Evolutionary conservation across 1,284 basidiomycete species (phyloP), one percentile per base, ranked within the genome.

Genomic region (Kalmanozyma brasiliensis): DNA sequence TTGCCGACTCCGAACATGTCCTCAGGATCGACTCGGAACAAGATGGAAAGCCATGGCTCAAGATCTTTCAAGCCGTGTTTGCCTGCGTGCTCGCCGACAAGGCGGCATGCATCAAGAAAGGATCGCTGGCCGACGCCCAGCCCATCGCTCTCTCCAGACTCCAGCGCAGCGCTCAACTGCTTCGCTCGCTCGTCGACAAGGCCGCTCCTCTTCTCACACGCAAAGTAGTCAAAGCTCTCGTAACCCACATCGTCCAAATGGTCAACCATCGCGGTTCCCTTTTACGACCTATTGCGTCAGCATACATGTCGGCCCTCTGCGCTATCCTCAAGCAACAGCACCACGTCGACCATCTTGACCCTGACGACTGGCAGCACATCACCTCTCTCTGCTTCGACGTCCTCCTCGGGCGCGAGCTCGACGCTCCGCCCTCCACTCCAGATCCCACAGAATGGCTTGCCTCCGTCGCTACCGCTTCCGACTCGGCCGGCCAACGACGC

Each of bases 241-340:
- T 92, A 47, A 84, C 85, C 4, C 91, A 94, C 79, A 84, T 96
- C 49, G 83, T 85, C 4, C 86, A 88, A 53, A 86, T 86, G 57
- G 85, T 93, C 58, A 84, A 88, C 11, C 80, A 88, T 68, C 83
- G 86, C 11, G 85, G 86, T 23, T 73, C 62, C 16, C 84, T 95
- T 9, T 86, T 90, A 48, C 77, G 85, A 8, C 88, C 88, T 0
- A 86, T 93, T 6, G 88, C 90, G 3, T 83, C 92, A 60, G 88
- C 93, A 79, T 96, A 93, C 79, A 85, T 90, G 59, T 93, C 94
- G 79, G 86, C 90, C 0, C 85, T 95, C 32, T 87, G 87, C 36
- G 85, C 85, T 43, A 79, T 91, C 3, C 84, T 93, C 38, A 83
- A 84, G 46, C 89, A 88, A 78, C 82, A 84, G 2, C 89, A 91